A percentile compares a stretch with the other conserved stretches of the same genome.
Conservation (phyloP, 2,329 filamentous ascomycete genomes). For the Calcarisporium arbuscula region DNA sequence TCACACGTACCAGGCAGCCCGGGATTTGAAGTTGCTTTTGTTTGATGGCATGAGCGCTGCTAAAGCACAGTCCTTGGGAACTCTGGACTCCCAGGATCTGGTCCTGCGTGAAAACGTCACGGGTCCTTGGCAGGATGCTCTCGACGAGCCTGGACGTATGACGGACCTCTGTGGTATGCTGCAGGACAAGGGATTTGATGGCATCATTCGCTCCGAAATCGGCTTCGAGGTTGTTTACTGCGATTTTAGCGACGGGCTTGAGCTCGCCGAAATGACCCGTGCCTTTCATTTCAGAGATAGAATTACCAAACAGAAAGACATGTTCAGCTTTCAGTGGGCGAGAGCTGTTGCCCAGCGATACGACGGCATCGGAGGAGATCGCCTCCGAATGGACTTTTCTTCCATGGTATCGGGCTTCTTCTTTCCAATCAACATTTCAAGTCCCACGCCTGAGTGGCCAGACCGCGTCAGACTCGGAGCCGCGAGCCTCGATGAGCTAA, state of each 20-base stretch:
- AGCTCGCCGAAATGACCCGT: slow-evolving; percentile 26
- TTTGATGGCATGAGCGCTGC: slow-evolving; percentile 65
- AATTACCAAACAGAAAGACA: slow-evolving; percentile 9
- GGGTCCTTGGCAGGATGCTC: not conserved
- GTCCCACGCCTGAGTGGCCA: slow-evolving; percentile 24
- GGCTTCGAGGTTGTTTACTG: slow-evolving; percentile 68
- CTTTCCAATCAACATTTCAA: slow-evolving; percentile 44
- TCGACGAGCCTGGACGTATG: slow-evolving; percentile 46
- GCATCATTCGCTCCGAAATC: slow-evolving; percentile 60
- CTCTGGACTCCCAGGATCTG: slow-evolving; percentile 60
- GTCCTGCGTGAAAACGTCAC: slow-evolving; percentile 42
- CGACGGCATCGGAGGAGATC: slow-evolving; percentile 34
- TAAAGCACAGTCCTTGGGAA: slow-evolving; percentile 59
- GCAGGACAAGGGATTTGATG: slow-evolving; percentile 52
- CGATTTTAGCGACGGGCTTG: slow-evolving; percentile 44
- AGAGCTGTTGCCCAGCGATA: slow-evolving; percentile 38
- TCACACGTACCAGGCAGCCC: slow-evolving; percentile 57
- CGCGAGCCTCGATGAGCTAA: slow-evolving; percentile 23
- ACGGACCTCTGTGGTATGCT: slow-evolving; percentile 49
- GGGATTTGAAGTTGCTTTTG: slow-evolving; percentile 56
- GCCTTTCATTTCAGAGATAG: slow-evolving; percentile 13
- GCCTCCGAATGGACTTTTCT: slow-evolving; percentile 40
- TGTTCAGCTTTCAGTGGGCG: slow-evolving; percentile 33
- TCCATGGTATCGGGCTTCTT: slow-evolving; percentile 46
- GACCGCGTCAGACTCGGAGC: slow-evolving; percentile 26